These are phyloP conservation scores for Danielozyma ontarioensis DNA, from an alignment of 805 yeast genomes.

Conservation along the genomic window DNA sequence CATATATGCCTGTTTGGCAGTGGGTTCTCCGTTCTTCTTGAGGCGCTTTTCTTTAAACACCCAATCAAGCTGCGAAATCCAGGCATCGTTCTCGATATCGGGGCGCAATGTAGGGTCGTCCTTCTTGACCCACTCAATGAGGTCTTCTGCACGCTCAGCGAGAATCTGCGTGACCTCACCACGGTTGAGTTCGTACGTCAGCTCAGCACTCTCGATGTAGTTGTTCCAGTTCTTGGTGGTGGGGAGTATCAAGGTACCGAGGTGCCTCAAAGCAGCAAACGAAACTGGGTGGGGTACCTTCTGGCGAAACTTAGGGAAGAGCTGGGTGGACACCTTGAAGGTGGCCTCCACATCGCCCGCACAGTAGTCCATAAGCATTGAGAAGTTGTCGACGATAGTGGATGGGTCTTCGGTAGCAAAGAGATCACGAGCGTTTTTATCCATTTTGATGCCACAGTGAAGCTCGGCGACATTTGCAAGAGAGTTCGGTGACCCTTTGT, in stretches of 20 bases:
- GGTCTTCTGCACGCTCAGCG: constrained; percentile 52
- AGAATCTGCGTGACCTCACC: constrained; percentile 54
- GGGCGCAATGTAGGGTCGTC: constrained; percentile 19
- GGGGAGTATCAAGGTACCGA: constrained; percentile 75
- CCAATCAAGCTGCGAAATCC: constrained; percentile 94
- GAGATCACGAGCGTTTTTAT: constrained; percentile 62
- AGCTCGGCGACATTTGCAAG: constrained; percentile 73
- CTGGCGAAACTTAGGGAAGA: constrained; percentile 62
- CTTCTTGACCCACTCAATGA: constrained; percentile 31
- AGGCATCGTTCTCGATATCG: constrained; percentile 61
- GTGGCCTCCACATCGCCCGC: constrained; percentile 81
- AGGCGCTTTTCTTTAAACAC: constrained; percentile 51
- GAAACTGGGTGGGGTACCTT: constrained; percentile 93
- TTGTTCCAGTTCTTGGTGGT: constrained; percentile 68
- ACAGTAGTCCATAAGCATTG: constrained; percentile 69
- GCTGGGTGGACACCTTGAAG: constrained; percentile 56
- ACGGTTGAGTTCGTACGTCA: constrained; percentile 54
- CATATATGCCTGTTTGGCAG: constrained; percentile 63
- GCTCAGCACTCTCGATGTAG: constrained; percentile 68
- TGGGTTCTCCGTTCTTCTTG: constrained; percentile 65
- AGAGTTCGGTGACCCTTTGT: constrained; percentile 70
- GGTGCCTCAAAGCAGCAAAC: constrained; percentile 74
- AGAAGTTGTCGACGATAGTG: constrained; percentile 53
- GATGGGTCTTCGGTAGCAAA: constrained; percentile 54
- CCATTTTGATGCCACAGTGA: constrained; percentile 64